These are phyloP conservation scores for Fusarium bulbicola DNA, from an alignment of 2,329 filamentous ascomycete genomes.

Conservation along the genomic window DNA sequence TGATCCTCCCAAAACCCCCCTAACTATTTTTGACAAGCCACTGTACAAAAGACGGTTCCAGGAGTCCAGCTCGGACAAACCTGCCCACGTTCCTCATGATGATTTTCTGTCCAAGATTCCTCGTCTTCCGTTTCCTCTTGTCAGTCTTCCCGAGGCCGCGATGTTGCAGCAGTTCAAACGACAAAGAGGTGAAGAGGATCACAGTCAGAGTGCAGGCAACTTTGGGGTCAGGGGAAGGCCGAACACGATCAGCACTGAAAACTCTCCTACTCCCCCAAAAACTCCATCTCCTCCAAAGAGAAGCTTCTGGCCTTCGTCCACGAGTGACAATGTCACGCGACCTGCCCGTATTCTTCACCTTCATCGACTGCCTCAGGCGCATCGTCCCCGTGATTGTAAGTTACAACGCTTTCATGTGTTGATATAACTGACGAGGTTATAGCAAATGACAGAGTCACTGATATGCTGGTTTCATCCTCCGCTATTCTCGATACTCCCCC, in stretches of 20 bases:
- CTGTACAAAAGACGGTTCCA: constrained; percentile 30
- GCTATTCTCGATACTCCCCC: constrained; percentile 37
- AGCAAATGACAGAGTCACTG: constrained; percentile 37
- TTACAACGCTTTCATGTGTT: neutral
- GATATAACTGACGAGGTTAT: neutral
- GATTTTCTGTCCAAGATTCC: constrained; percentile 38
- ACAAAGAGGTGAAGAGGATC: constrained; percentile 50
- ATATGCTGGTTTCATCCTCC: constrained; percentile 39
- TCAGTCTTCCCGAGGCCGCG: constrained; percentile 51
- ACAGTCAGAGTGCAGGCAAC: constrained; percentile 43
- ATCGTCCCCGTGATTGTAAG: constrained; percentile 34
- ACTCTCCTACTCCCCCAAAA: constrained; percentile 36
- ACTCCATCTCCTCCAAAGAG: constrained; percentile 41
- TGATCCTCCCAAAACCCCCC: constrained; percentile 32
- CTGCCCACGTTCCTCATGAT: constrained; percentile 33
- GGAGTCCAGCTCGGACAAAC: constrained; percentile 11
- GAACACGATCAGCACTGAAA: constrained; percentile 45
- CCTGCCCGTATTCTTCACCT: constrained; percentile 31
- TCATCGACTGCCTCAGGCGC: constrained; percentile 2
- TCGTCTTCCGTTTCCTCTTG: constrained; percentile 48
- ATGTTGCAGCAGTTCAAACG: constrained; percentile 46
- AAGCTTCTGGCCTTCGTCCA: constrained; percentile 9
- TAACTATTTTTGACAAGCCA: constrained; percentile 40
- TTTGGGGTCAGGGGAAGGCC: constrained; percentile 42
- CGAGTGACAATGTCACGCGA: neutral